Evolutionary conservation across 148 eudicot genomes (phyloP).

Genomic region (Rhododendron kiyosumense): DNA sequence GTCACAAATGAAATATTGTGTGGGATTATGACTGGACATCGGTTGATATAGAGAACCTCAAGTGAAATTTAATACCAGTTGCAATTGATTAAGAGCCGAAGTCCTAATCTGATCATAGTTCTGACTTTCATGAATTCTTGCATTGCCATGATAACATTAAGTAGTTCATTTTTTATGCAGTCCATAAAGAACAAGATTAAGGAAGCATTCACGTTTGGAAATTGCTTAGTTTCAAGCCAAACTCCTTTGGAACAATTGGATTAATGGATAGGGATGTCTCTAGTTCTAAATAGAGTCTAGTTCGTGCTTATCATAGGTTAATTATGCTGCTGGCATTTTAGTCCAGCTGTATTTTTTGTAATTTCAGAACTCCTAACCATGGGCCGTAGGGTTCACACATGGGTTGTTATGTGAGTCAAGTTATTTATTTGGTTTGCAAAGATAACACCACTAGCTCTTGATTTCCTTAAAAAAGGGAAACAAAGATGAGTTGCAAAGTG

Average conservation of each 20-base stretch:
- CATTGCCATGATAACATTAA: neutral
- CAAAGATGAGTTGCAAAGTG: no score
- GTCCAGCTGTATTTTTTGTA: no score
- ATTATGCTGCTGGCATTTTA: neutral
- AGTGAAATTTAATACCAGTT: neutral
- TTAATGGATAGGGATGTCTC: neutral
- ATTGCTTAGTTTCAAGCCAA: neutral
- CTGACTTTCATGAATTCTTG: slow-evolving; percentile 3
- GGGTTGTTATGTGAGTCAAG: no score
- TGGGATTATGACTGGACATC: neutral
- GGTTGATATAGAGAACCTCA: neutral
- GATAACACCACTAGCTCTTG: no score
- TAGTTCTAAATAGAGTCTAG: neutral
- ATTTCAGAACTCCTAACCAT: no score
- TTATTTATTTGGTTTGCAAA: no score
- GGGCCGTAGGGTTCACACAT: no score
- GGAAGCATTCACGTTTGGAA: neutral
- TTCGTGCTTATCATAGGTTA: no score
- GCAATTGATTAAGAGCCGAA: neutral
- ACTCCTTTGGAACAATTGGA: neutral
- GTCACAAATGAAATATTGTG: neutral
- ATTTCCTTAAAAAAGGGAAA: no score
- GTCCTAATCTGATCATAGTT: neutral
- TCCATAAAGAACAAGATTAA: neutral
- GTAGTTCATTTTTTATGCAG: neutral